Evolutionary conservation across 75 land plant species (phyloP).

Genomic region (Picea glauca): DNA sequence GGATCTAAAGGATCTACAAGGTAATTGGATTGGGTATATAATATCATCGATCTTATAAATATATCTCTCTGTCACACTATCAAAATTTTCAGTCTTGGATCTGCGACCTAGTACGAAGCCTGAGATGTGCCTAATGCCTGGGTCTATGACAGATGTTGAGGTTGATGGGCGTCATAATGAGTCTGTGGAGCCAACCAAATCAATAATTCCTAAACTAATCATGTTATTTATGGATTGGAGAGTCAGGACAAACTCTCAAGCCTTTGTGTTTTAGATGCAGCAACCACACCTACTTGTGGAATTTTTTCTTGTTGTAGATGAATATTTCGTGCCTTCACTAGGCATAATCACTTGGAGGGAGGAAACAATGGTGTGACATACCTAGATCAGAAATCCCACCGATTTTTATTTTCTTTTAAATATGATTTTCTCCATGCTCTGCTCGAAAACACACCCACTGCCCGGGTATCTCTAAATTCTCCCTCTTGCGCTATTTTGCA

Average conservation of each 20-base stretch:
- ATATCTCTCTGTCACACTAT: constrained; percentile 77
- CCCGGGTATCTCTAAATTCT: no score
- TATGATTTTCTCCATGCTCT: no score
- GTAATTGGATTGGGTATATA: constrained; percentile 71
- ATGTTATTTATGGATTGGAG: constrained; percentile 86
- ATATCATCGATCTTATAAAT: constrained; percentile 63
- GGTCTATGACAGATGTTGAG: constrained; percentile 63
- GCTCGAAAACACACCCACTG: no score
- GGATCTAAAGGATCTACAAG: no score
- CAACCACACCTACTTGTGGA: constrained; percentile 87
- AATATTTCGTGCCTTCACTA: no score
- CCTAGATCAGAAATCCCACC: no score
- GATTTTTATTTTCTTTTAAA: no score
- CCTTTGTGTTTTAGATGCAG: constrained; percentile 77
- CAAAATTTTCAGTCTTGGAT: constrained; percentile 77
- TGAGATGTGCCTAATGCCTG: constrained; percentile 96
- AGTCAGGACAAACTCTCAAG: constrained; percentile 64
- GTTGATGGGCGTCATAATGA: constrained; percentile 18
- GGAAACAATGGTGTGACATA: no score
- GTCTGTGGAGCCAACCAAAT: constrained; percentile 6
- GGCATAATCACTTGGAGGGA: no score
- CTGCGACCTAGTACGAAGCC: constrained; percentile 75
- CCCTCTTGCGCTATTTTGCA: no score
- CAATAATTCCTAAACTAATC: constrained; percentile 46
- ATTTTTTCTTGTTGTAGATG: no score